Conservation (phyloP, 805 yeast species). For the Millerozyma acaciae region DNA sequence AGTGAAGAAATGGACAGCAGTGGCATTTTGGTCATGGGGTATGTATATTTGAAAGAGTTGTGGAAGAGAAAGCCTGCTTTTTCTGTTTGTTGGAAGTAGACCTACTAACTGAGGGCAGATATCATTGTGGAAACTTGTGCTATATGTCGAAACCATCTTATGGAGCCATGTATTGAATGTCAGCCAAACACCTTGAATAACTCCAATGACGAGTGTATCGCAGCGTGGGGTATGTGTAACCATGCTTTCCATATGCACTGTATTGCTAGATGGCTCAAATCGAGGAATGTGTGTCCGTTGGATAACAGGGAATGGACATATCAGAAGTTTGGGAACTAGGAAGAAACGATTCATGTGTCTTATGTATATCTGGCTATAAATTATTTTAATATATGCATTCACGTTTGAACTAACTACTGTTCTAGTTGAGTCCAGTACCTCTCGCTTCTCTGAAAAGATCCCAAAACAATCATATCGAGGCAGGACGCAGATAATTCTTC, state of each 20-base stretch:
- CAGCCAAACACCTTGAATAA: constrained; percentile 72
- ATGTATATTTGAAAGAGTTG: constrained; percentile 21
- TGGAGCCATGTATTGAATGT: constrained; percentile 98
- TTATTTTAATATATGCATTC: not conserved
- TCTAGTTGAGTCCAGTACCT: constrained; percentile 26
- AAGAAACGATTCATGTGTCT: not conserved
- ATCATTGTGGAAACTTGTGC: constrained; percentile 95
- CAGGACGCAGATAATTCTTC: constrained; percentile 42
- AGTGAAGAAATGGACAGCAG: constrained; percentile 97
- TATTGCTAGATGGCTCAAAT: constrained; percentile 90
- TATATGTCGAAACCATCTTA: constrained; percentile 93
- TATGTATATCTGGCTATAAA: constrained; percentile 4
- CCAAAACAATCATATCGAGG: constrained; percentile 53
- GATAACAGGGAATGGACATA: constrained; percentile 87
- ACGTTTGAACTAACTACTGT: not conserved
- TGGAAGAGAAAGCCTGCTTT: not conserved
- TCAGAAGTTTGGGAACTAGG: constrained; percentile 63
- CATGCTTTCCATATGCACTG: constrained; percentile 99
- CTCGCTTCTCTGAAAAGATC: constrained; percentile 49
- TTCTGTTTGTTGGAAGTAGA: not conserved
- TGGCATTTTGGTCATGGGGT: constrained; percentile 99
- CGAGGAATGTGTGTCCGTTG: constrained; percentile 94
- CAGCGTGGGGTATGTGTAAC: constrained; percentile 96
- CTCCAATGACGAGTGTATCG: constrained; percentile 73
- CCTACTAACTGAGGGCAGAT: constrained; percentile 34